Evolutionary conservation across 768 basidiomycete species (phyloP).

Genomic region (Termitomyces sp.): DNA sequence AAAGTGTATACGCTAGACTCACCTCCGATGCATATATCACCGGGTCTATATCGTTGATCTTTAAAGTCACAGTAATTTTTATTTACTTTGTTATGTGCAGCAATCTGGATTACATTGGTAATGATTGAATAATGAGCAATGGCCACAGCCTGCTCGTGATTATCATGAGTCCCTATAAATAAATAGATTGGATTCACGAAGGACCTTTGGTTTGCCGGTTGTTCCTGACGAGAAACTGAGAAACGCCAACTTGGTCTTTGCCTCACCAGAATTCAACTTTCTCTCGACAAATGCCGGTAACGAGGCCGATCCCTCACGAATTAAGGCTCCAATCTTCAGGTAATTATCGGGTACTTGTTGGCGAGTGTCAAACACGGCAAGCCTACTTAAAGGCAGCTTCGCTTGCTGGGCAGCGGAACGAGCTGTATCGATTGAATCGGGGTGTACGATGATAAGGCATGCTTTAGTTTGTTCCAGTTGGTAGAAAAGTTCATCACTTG

Average conservation of each 20-base stretch:
- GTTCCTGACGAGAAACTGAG: slow-evolving; percentile 71
- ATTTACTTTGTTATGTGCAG: slow-evolving; percentile 45
- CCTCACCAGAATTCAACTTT: slow-evolving; percentile 50
- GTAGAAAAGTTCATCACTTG: slow-evolving; percentile 45
- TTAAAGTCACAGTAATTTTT: slow-evolving; percentile 37
- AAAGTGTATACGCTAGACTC: slow-evolving; percentile 5
- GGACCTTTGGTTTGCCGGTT: slow-evolving; percentile 68
- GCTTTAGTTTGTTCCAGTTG: slow-evolving; percentile 48
- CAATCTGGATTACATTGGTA: slow-evolving; percentile 57
- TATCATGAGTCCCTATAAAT: neutral
- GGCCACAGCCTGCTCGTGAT: slow-evolving; percentile 43
- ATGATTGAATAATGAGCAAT: slow-evolving; percentile 56
- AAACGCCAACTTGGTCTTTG: slow-evolving; percentile 63
- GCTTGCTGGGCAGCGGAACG: slow-evolving; percentile 31
- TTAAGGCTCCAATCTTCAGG: slow-evolving; percentile 38
- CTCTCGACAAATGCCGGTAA: slow-evolving; percentile 40
- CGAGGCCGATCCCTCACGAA: slow-evolving; percentile 39
- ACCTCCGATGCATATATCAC: slow-evolving; percentile 60
- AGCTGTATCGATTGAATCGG: slow-evolving; percentile 37
- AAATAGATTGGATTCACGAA: neutral
- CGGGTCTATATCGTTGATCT: slow-evolving; percentile 48
- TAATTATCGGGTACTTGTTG: slow-evolving; percentile 10
- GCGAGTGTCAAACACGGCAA: slow-evolving; percentile 32
- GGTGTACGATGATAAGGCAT: slow-evolving; percentile 39
- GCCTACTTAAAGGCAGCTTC: slow-evolving; percentile 32